Evolutionary conservation across 2,329 filamentous ascomycete species (phyloP).

Genomic region (Lachnellula hyalina): DNA sequence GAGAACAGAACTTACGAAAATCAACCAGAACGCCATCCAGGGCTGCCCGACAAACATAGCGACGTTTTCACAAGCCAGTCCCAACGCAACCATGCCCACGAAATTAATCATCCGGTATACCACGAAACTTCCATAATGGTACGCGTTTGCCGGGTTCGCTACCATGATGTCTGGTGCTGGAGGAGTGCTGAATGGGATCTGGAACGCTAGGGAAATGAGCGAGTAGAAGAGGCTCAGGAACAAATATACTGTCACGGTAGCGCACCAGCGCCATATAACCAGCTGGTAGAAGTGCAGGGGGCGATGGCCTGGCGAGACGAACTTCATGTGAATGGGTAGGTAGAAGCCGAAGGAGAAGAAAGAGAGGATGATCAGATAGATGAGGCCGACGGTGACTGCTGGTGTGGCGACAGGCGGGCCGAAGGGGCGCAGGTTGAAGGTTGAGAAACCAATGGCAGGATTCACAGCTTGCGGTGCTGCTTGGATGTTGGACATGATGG

Average conservation of each 20-base stretch:
- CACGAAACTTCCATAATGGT: conserved; percentile 51
- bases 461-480: conserved; percentile 47
- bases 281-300: conserved; percentile 54
- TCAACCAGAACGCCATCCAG: conserved; percentile 55
- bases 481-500: conserved; percentile 39
- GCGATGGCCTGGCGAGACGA: conserved; percentile 50
- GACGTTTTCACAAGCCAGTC: conserved; percentile 59
- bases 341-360: conserved; percentile 64
- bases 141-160: conserved; percentile 46
- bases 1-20: conserved; percentile 38
- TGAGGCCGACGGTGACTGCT: conserved; percentile 56
- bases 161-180: conserved; percentile 40
- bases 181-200: conserved; percentile 53
- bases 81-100: conserved; percentile 57
- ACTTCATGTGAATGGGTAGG: conserved; percentile 56
- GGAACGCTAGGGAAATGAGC: conserved; percentile 57
- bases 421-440: conserved; percentile 56
- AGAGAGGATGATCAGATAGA: conserved; percentile 62
- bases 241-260: conserved; percentile 53
- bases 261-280: conserved; percentile 51
- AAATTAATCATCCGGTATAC: conserved; percentile 62
- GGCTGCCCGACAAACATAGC: conserved; percentile 58
- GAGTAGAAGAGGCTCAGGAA: conserved; percentile 59
- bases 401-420: conserved; percentile 48
- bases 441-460: conserved; percentile 50